phyloP scores from a whole-genome alignment of 768 basidiomycete genomes.

The Suillus subalutaceus region DNA sequence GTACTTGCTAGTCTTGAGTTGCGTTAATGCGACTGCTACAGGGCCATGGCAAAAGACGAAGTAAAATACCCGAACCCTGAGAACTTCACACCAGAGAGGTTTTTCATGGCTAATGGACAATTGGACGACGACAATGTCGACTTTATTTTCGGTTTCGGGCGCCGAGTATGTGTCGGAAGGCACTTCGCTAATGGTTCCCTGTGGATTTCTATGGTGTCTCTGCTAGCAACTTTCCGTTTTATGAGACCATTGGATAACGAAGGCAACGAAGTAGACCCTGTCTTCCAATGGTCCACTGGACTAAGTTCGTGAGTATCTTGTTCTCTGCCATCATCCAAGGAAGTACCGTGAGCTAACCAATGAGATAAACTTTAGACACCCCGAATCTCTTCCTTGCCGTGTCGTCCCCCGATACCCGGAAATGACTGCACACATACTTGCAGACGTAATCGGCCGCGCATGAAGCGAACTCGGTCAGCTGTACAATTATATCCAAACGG shows the following conservation, averaged over 20 bases:
- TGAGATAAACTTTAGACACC: conserved; percentile 24
- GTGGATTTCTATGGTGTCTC: conserved; percentile 34
- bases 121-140: conserved; percentile 27
- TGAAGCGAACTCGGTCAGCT: conserved; percentile 13
- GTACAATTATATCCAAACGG: background rate
- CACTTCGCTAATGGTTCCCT: conserved; percentile 35
- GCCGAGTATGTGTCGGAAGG: conserved; percentile 32
- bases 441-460: conserved; percentile 15
- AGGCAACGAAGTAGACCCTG: conserved; percentile 28
- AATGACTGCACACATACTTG: conserved; percentile 20
- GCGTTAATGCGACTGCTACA: conserved; percentile 6
- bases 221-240: conserved; percentile 33
- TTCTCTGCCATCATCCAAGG: background rate
- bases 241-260: conserved; percentile 29
- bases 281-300: conserved; percentile 31
- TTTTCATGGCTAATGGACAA: conserved; percentile 25
- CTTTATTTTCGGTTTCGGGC: conserved; percentile 33
- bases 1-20: conserved; percentile 13
- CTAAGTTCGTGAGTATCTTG: conserved; percentile 28
- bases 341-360: conserved; percentile 7
- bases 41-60: conserved; percentile 35
- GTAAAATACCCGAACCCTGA: conserved; percentile 27
- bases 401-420: conserved; percentile 25
- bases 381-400: conserved; percentile 31
- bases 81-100: conserved; percentile 34